phyloP scores from a whole-genome alignment of 352 stramenopile species.

The Phytophthora sp. region DNA sequence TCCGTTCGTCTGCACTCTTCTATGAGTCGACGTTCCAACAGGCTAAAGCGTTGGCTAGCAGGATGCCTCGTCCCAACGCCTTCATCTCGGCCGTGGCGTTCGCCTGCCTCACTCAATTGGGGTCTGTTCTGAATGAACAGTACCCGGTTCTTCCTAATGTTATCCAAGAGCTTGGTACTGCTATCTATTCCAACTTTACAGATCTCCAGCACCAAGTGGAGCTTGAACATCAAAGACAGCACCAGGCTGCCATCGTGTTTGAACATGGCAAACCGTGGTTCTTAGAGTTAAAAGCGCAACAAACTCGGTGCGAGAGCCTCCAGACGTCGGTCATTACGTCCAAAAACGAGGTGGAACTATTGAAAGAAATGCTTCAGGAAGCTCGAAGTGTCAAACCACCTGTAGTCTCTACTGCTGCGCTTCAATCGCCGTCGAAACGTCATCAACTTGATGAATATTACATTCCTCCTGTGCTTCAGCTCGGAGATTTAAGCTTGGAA shows the following conservation, averaged over 20 bases:
- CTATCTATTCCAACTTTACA: constrained; percentile 52
- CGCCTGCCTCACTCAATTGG: constrained; percentile 56
- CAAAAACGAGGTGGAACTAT: constrained; percentile 45
- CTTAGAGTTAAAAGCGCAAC: constrained; percentile 39
- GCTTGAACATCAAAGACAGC: constrained; percentile 10
- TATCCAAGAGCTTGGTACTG: constrained; percentile 44
- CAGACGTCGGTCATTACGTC: constrained; percentile 21
- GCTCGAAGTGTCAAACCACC: constrained; percentile 22
- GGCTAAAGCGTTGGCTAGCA: constrained; percentile 52
- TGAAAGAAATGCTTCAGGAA: constrained; percentile 55
- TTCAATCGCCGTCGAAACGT: constrained; percentile 11
- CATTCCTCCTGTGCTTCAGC: constrained; percentile 34
- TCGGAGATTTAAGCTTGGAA: constrained; percentile 53
- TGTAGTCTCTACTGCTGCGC: constrained; percentile 17
- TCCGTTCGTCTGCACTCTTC: constrained; percentile 66
- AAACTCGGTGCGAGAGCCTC: constrained; percentile 31
- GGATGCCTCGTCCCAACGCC: constrained; percentile 57
- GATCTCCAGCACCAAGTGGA: constrained; percentile 27
- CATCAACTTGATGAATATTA: constrained; percentile 32
- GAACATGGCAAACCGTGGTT: constrained; percentile 59
- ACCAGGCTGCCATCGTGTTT: constrained; percentile 53
- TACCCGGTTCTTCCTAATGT: constrained; percentile 56
- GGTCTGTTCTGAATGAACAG: constrained; percentile 45
- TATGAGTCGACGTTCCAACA: constrained; percentile 67
- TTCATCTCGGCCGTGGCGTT: constrained; percentile 64